phyloP scores from a whole-genome alignment of 495 filamentous ascomycete genomes.

The Neurospora tetraspora region DNA sequence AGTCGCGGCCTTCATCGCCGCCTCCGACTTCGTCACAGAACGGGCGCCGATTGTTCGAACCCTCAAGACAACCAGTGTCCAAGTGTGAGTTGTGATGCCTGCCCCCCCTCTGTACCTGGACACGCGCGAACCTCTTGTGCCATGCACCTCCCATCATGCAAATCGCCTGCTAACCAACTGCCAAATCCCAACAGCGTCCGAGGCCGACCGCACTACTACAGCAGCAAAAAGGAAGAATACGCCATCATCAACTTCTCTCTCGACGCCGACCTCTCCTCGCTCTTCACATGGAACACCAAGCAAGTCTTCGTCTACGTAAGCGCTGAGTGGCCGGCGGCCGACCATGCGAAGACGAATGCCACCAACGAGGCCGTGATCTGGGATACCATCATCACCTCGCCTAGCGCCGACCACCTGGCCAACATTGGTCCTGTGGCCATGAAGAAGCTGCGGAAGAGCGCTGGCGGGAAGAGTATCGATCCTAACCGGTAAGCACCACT shows the following conservation, averaged over 20 bases:
- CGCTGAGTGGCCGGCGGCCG: slow-evolving; percentile 63
- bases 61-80: slow-evolving; percentile 65
- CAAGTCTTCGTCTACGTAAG: slow-evolving; percentile 93
- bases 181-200: slow-evolving; percentile 48
- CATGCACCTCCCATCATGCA: background rate
- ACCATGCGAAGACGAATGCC: slow-evolving; percentile 25
- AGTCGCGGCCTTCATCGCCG: slow-evolving; percentile 67
- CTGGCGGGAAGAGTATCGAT: slow-evolving; percentile 41
- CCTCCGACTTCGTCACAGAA: slow-evolving; percentile 63
- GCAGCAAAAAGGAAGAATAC: slow-evolving; percentile 84
- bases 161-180: background rate
- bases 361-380: slow-evolving; percentile 82
- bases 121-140: background rate
- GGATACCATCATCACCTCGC: slow-evolving; percentile 80
- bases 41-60: slow-evolving; percentile 53
- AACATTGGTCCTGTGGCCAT: slow-evolving; percentile 41
- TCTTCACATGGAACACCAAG: slow-evolving; percentile 99
- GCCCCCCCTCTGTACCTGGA: background rate
- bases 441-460: slow-evolving; percentile 43
- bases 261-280: slow-evolving; percentile 70
- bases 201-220: slow-evolving; percentile 91
- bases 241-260: slow-evolving; percentile 89
- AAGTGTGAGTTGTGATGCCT: slow-evolving; percentile 55
- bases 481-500: slow-evolving; percentile 31
- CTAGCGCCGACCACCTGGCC: slow-evolving; percentile 45